Percentiles rank a stretch among this genome's conserved stretches.
phyloP scores from a whole-genome alignment of 2,329 filamentous ascomycete species.

The Pyrenochaeta sp. region DNA sequence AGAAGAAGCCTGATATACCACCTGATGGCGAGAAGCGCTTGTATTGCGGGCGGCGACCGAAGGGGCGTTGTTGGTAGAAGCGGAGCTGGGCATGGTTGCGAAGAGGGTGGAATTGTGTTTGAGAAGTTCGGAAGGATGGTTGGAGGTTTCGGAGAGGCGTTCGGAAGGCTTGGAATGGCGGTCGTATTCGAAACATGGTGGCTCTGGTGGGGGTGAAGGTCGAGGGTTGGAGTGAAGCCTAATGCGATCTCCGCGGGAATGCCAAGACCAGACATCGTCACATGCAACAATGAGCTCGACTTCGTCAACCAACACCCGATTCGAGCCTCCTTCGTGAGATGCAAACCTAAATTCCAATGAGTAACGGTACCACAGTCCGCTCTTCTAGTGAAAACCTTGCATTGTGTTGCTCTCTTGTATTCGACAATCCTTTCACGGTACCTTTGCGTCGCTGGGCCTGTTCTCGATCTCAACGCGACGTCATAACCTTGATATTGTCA shows the following conservation, averaged over 20 bases:
- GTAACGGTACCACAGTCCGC: too few species aligned
- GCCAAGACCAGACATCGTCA: conserved; percentile 13
- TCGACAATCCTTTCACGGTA: too few species aligned
- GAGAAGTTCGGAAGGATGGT: not conserved
- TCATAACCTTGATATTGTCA: too few species aligned
- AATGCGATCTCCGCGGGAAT: conserved; percentile 20
- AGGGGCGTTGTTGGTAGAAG: conserved; percentile 34
- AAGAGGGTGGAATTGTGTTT: not conserved
- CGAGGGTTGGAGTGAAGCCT: not conserved
- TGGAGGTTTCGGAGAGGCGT: conserved; percentile 1
- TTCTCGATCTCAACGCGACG: too few species aligned
- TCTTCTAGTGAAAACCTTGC: too few species aligned
- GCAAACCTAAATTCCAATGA: too few species aligned
- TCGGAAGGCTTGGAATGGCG: conserved; percentile 11
- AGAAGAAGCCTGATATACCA: conserved; percentile 34
- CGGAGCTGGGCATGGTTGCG: conserved; percentile 20
- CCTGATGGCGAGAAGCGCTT: conserved; percentile 36
- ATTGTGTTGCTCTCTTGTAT: too few species aligned
- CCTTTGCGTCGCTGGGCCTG: too few species aligned
- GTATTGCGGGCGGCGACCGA: conserved; percentile 37
- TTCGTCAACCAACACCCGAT: too few species aligned
- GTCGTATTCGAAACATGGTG: conserved; percentile 30
- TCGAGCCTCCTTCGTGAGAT: too few species aligned
- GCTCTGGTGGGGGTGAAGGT: not conserved
- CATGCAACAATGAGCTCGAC: too few species aligned